Base-by-base conservation (phyloP, 495 filamentous ascomycete species). In the Cercophora scortea region DNA sequence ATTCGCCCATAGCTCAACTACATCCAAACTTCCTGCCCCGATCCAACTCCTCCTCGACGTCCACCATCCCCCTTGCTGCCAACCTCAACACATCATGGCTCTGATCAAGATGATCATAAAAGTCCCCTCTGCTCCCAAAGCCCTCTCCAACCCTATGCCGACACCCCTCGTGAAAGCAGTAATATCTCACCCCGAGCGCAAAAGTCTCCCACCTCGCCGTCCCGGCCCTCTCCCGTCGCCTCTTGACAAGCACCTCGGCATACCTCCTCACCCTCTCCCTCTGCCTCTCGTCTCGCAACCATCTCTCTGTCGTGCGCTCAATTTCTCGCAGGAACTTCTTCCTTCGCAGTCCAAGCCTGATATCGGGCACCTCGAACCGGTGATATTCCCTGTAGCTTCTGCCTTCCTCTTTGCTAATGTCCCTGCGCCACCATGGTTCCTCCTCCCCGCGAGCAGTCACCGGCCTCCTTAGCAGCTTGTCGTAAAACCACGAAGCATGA, bases 171-270 rank as follows among this genome's bases (percentile, higher is more conserved):
- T 58, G 51, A 32, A 55, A 60, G 32, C 64, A 67, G 8, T 49
- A 55, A 19, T 67, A 67, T 8, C 61, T 34, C 8, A 61, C 64
- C 8, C 64, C 64, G 6, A 67, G 51, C 19, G 64, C 64, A 52
- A 63, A 67, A 16, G 54, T 61, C 49, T 67, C 64, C 64, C 64
- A 67, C 39, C 60, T 18, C n/a, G 51, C 34, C 12, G 64, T 67
- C n/a, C 48, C 47, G 2, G 62, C 60, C 25, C 64, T 42, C 46
- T 38, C 43, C 4, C 64, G 42, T 5, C 64, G 39, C 8, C 51
- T 40, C 8, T 58, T 43, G 0, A 67, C 64, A 11, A 67, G 43
- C 39, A 60, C 45, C 17, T 41, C 32, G 0, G 64, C 64, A 45
- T 63, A 64, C 25, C 33, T 51, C 5, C 3, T 45, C 16, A 67